phyloP scores from a whole-genome alignment of 2,329 filamentous ascomycete genomes.

The Aspergillus niger region DNA sequence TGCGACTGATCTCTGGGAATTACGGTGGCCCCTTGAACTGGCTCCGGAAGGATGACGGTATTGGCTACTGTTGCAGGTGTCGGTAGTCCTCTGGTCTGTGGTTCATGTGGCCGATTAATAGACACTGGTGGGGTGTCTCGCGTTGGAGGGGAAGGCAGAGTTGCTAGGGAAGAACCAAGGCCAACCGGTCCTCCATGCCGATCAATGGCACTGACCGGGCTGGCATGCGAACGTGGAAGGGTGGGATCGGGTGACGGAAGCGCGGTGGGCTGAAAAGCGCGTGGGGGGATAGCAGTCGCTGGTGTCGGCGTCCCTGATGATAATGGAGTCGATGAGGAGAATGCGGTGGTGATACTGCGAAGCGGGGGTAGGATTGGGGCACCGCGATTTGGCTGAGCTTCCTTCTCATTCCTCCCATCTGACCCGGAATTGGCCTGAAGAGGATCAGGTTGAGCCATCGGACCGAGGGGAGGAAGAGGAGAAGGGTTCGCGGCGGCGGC shows the following conservation, averaged over 20 bases:
- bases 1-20: neutral
- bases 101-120: neutral
- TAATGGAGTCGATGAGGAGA: slow-evolving; percentile 2
- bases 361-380: slow-evolving; percentile 11
- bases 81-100: neutral
- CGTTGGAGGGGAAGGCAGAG: slow-evolving; percentile 58
- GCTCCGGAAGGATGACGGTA: neutral
- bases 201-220: slow-evolving; percentile 25
- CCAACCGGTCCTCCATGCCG: slow-evolving; percentile 12
- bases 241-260: slow-evolving; percentile 36
- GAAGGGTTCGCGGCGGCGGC: neutral
- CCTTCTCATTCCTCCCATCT: slow-evolving; percentile 15
- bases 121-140: slow-evolving; percentile 3
- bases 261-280: slow-evolving; percentile 13
- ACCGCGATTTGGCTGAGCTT: neutral
- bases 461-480: neutral
- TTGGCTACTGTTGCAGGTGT: neutral
- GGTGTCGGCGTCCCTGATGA: slow-evolving; percentile 7
- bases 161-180: slow-evolving; percentile 39
- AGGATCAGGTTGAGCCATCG: neutral
- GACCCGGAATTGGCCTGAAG: neutral
- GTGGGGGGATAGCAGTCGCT: neutral
- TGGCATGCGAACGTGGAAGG: slow-evolving; percentile 27
- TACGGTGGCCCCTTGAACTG: neutral
- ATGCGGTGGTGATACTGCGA: slow-evolving; percentile 15